Percentiles rank a stretch among this genome's conserved stretches.
Evolutionary conservation across 257 asterid genomes (phyloP).

Genomic region (Gentiana dahurica): DNA sequence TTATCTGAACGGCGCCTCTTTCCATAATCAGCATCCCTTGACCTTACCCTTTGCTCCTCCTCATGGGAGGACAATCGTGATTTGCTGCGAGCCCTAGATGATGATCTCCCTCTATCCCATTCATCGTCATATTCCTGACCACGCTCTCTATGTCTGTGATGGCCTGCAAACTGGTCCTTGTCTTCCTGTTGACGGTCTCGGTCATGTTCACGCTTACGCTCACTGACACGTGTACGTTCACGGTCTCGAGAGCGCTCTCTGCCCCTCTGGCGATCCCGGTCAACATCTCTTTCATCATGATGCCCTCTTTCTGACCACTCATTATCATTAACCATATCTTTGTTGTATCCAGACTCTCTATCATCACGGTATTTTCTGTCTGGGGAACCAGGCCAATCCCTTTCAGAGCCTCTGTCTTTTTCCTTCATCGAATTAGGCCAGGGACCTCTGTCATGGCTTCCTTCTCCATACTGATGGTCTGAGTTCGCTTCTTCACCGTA

Average conservation of each 20-base stretch:
- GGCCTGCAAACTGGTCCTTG: constrained; percentile 51
- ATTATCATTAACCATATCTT: constrained; percentile 41
- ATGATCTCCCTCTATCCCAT: constrained; percentile 63
- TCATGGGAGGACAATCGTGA: constrained; percentile 35
- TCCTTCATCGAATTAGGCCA: constrained; percentile 56
- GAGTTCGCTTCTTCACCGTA: constrained; percentile 85
- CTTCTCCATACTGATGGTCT: constrained; percentile 77
- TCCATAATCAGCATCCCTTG: constrained; percentile 73
- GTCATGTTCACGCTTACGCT: constrained; percentile 34
- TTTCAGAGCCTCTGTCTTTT: constrained; percentile 63
- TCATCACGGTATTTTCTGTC: constrained; percentile 72
- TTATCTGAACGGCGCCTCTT: constrained; percentile 45
- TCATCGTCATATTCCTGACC: constrained; percentile 60
- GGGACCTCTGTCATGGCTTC: constrained; percentile 59
- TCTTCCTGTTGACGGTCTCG: constrained; percentile 52
- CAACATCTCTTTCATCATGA: constrained; percentile 50
- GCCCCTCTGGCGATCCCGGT: constrained; percentile 52
- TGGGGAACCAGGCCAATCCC: constrained; percentile 80
- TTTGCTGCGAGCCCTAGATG: constrained; percentile 59
- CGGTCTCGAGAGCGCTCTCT: constrained; percentile 51
- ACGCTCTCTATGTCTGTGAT: constrained; percentile 53
- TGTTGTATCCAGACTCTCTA: constrained; percentile 54
- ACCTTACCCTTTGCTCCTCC: constrained; percentile 54
- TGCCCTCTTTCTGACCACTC: constrained; percentile 54
- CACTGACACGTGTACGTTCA: constrained; percentile 37